phyloP scores from a whole-genome alignment of 257 asterid species.

The Voacanga thouarsii region DNA sequence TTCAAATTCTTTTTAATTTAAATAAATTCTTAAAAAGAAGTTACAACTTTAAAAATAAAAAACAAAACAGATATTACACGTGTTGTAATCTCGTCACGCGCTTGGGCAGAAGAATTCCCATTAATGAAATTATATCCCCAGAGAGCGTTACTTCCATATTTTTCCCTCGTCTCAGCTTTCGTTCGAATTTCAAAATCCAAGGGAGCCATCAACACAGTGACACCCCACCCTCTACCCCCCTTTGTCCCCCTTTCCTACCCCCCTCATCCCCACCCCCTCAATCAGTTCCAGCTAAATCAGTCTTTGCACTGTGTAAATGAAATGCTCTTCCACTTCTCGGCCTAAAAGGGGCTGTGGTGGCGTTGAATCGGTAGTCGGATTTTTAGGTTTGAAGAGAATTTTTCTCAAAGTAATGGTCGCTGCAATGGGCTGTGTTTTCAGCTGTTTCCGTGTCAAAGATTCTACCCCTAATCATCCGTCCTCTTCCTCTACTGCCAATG shows the following conservation, averaged over 20 bases:
- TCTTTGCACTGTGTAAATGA: constrained; percentile 10
- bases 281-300: background rate
- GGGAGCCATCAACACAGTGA: constrained; percentile 44
- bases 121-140: too few relatives aligned
- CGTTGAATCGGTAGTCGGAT: background rate
- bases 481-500: constrained; percentile 6
- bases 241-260: constrained; percentile 2
- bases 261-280: background rate
- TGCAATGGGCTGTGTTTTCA: constrained; percentile 64
- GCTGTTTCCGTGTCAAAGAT: constrained; percentile 58
- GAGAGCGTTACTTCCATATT: background rate
- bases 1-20: too few relatives aligned
- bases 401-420: constrained; percentile 24
- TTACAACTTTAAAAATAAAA: too few relatives aligned
- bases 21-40: too few relatives aligned
- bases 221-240: constrained; percentile 21
- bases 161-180: constrained; percentile 36
- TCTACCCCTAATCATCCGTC: constrained; percentile 10
- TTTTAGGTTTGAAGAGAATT: constrained; percentile 9
- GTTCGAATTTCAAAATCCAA: constrained; percentile 64
- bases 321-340: constrained; percentile 17
- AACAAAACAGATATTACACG: too few relatives aligned
- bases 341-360: constrained; percentile 6
- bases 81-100: too few relatives aligned
- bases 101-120: too few relatives aligned